phyloP scores from a whole-genome alignment of 805 yeast species.

The Wickerhamiella sorbophila region DNA sequence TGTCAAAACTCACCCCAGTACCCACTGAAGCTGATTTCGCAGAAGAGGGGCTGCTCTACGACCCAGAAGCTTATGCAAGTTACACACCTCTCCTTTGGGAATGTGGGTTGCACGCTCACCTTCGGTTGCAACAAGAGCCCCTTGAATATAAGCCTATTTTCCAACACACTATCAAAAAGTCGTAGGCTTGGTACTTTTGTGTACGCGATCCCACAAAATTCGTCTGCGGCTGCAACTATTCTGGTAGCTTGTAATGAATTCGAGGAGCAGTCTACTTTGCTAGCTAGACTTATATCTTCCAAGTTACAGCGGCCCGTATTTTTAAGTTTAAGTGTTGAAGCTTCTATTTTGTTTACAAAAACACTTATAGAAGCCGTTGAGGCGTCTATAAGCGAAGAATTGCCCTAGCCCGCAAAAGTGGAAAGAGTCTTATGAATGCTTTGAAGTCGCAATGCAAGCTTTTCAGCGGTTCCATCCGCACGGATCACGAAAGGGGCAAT shows the following conservation, averaged over 20 bases:
- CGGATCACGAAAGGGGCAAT: slow-evolving; percentile 12
- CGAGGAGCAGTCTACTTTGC: slow-evolving; percentile 10
- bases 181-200: slow-evolving; percentile 16
- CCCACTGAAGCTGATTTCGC: too few relatives aligned
- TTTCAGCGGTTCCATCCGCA: slow-evolving; percentile 6
- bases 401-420: background rate
- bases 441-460: slow-evolving; percentile 5
- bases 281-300: slow-evolving; percentile 13
- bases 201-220: slow-evolving; percentile 14
- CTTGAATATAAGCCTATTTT: slow-evolving; percentile 9
- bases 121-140: slow-evolving; percentile 8
- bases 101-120: background rate
- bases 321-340: slow-evolving; percentile 13
- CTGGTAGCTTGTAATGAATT: slow-evolving; percentile 10
- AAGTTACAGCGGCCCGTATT: slow-evolving; percentile 13
- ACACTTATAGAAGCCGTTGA: background rate
- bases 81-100: background rate
- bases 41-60: too few relatives aligned
- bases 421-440: background rate
- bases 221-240: slow-evolving; percentile 5
- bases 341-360: background rate
- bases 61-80: slow-evolving; percentile 1
- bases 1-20: too few relatives aligned
- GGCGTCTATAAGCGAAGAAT: background rate
- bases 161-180: background rate